phyloP scores from a whole-genome alignment of 164 flowering plant species.

The Houttuynia cordata region DNA sequence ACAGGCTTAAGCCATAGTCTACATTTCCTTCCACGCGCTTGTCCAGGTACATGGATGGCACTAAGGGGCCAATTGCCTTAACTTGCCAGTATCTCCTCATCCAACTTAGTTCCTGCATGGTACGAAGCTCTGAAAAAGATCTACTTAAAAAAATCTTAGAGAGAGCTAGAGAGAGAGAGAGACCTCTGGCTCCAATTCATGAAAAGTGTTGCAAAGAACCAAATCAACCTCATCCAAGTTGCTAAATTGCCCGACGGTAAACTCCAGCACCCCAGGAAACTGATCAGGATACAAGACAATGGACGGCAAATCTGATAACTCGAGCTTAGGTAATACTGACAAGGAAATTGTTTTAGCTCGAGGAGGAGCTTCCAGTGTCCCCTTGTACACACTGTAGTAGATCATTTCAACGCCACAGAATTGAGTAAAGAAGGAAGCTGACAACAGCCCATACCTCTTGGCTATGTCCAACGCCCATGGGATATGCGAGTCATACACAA shows the following conservation, averaged over 20 bases:
- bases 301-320: slow-evolving; percentile 27
- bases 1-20: neutral
- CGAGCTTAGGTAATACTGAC: neutral
- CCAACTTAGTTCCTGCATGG: neutral
- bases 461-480: no score
- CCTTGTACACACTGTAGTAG: neutral
- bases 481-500: no score
- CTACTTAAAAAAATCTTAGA: neutral
- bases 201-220: no score
- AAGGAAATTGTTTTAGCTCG: neutral
- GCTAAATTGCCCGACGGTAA: slow-evolving; percentile 10
- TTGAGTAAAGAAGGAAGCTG: no score
- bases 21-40: no score
- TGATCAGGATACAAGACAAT: slow-evolving; percentile 7
- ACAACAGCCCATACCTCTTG: no score
- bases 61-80: no score
- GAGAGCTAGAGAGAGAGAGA: neutral
- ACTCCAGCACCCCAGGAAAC: slow-evolving; percentile 5
- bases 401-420: neutral
- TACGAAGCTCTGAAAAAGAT: neutral
- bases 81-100: no score
- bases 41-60: no score
- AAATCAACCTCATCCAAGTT: slow-evolving; percentile 12
- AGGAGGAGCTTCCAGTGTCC: neutral
- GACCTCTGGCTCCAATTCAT: slow-evolving; percentile 18